Base-by-base conservation (phyloP, 352 stramenopile genomes). In the Globisporangium ultimum region DNA sequence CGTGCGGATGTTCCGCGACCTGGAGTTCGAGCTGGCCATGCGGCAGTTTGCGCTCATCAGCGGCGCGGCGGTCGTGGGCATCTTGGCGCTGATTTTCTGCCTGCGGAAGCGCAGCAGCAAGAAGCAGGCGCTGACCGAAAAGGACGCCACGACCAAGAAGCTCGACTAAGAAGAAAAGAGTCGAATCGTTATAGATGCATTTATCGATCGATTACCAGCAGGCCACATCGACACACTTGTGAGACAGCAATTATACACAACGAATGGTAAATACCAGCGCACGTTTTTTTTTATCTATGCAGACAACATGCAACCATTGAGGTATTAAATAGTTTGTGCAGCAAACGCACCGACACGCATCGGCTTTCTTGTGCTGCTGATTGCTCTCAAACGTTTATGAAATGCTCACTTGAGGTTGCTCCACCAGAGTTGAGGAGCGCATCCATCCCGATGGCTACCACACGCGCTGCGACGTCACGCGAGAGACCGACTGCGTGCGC, bases 1-100 rank as follows among this genome's bases (percentile, higher is more conserved):
- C 24, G 82, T 93, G 52, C 82, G 78, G 57, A 82, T 87, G 72
- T 85, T 93, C 60, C 79, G 84, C 24, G 70, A 90, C 20, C 68
- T 91, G n/a, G 84, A 93, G 61, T 84, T 93, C 47, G 54, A 77
- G 11, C 62, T 86, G 22, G 80, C 72, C 18, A 56, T 91, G 47
- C 81, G 83, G 63, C 73, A 85, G 55, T 73, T 92, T 52, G 68
- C 68, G 38, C 68, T 79, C 21, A 72, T 88, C 52, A 80, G 73
- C 6, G 66, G 68, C 21, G 65, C 51, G 15, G 73, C 78, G 1
- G 61, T 88, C 52, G 53, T 74, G 4, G 49, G 71, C 18, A 69
- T 93, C 32, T 22, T 80, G 18, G 43, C 71, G 24, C 61, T 88
- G 32, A 84, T 87, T 53, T 43, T 67, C 15, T 69, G 76, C 55